Evolutionary conservation across 2,329 filamentous ascomycete species (phyloP), one percentile per base, ranked within the genome.

Genomic region (Xylariomycetidae sp.): DNA sequence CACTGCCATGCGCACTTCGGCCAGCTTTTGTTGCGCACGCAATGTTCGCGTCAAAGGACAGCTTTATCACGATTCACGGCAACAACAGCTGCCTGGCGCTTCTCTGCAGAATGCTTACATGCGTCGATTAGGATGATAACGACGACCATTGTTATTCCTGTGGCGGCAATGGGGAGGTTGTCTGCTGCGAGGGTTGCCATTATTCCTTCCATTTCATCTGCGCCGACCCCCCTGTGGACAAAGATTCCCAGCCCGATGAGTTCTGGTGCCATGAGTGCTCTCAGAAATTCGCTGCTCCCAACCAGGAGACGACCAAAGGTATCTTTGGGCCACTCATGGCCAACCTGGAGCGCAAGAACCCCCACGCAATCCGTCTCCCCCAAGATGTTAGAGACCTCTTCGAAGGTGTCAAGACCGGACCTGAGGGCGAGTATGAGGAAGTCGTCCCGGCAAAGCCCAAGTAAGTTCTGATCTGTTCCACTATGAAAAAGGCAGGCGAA

Each of bases 111-210:
- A n/a, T n/a, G n/a, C n/a, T n/a, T n/a, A n/a, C n/a, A n/a, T n/a
- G 15, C 24, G 6, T 25, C n/a, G 24, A 25, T 39, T 56, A 74
- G 69, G 67, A 76, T 47, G 82, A 95, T 42, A 94, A 94, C 59
- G 86, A 92, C 58, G 90, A 96, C 58, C 82, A 83, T 54, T 98
- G 90, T 65, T 82, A 82, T 41, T 79, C 87, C 28, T 98, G 92
- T 63, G 78, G 82, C 52, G 84, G 83, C 43, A 83, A 78, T 46
- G 90, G 90, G 37, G 79, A 87, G 48, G 74, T 98, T 43, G 73
- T 96, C 45, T 95, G 89, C 63, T 98, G 92, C 60, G 92, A 96
- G 64, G 85, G 84, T 42, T 98, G 92, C 63, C 76, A 82, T 40
- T 79, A 86, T 46, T 86, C 89, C 5, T 95, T 93, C 61, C 92